Base-by-base conservation (phyloP, 2,329 filamentous ascomycete genomes). In the Colletotrichum sidae region DNA sequence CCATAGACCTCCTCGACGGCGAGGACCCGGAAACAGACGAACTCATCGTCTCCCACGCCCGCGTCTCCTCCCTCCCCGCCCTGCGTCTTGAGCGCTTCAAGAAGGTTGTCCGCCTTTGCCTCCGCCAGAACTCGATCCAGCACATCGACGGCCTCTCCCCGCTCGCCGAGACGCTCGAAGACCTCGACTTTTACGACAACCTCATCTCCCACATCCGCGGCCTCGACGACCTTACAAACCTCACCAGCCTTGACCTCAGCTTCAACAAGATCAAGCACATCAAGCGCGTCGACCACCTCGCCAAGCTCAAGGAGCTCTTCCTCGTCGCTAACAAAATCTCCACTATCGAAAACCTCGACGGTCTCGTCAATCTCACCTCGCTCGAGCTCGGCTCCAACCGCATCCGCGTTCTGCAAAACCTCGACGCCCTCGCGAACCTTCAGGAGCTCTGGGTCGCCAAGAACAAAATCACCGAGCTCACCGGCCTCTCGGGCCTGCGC, bases 261-360 rank as follows among this genome's bases (percentile, higher is more conserved):
- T 99, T 97, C 87, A 99, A 99, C 84, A 98, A 98, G 83, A 95
- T 99, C 82, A 97, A 97, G 78, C 94, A 97, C 79, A 97, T 99
- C 82, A 97, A 97, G 79, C 89, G 95, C 72, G 82, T 98, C 69
- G 86, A 86, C 64, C 91, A 95, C 72, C 81, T 99, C 65, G 90
- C 82, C 25, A 86, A 93, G 58, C 85, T 98, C 62, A 91, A 86
- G 68, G 93, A 98, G 70, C 77, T 99, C 3, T 99, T 92, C 77
- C 92, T 99, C 71, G 93, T 98, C 54, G 93, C 97, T 75, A 98
- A 99, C 80, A 96, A 96, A 78, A 97, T 99, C 75, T 86, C 86
- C 70, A 89, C 84, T 60, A 97, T 99, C 72, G 95, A 98, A 74
- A 91, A 90, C 12, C 82, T 99, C 9, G 91, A 94, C 5, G 89